phyloP scores from a whole-genome alignment of 2,329 filamentous ascomycete genomes.

The Myrmaecium sp. region DNA sequence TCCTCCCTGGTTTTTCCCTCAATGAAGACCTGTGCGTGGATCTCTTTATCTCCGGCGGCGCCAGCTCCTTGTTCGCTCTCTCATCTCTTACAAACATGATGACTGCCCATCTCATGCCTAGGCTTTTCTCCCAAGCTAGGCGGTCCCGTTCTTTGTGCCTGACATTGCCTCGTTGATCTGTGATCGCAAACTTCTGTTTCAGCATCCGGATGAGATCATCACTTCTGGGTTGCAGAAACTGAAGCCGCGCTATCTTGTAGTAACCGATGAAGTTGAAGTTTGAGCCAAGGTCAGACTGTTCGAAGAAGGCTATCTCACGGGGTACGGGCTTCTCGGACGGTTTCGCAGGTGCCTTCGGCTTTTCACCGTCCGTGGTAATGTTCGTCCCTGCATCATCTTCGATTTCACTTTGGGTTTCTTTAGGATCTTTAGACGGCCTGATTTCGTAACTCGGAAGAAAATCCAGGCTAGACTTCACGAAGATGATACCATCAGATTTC shows the following conservation, averaged over 20 bases:
- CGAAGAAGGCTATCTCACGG: conserved; percentile 10
- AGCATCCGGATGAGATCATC: conserved; percentile 11
- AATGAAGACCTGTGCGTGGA: too few species aligned
- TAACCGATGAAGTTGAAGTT: conserved; percentile 11
- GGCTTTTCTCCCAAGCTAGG: conserved; percentile 10
- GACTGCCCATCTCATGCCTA: conserved; percentile 13
- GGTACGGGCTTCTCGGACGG: not conserved
- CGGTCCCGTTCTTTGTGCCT: conserved; percentile 6
- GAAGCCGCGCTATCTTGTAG: conserved; percentile 8
- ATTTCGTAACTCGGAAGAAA: conserved; percentile 7
- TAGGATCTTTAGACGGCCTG: not conserved
- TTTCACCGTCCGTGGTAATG: too few species aligned
- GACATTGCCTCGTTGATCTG: conserved; percentile 7
- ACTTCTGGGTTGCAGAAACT: conserved; percentile 10
- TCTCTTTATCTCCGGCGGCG: conserved; percentile 9
- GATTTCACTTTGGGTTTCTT: not conserved
- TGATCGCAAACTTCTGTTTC: conserved; percentile 12
- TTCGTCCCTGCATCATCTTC: not conserved
- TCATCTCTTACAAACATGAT: conserved; percentile 12
- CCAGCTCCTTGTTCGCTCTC: conserved; percentile 9
- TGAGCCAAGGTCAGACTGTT: conserved; percentile 5
- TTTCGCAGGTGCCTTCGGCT: not conserved
- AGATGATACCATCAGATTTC: conserved; percentile 11
- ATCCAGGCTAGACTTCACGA: conserved; percentile 13
- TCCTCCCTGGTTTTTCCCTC: conserved; percentile 6